phyloP scores from a whole-genome alignment of 2,329 filamentous ascomycete species.

The Xylariaceae sp. region DNA sequence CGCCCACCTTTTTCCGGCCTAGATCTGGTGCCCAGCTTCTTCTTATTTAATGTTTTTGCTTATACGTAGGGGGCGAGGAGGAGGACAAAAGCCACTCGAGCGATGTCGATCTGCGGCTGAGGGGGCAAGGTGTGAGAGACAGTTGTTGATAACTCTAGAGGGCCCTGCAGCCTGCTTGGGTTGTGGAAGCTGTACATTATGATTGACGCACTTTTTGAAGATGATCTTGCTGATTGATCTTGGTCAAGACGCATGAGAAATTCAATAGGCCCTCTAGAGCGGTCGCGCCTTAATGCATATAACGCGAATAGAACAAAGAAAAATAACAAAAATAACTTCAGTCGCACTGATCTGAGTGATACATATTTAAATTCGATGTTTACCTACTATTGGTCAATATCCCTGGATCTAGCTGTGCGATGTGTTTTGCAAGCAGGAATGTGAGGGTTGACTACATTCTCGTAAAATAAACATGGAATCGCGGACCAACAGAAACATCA shows the following conservation, averaged over 20 bases:
- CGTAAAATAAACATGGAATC: no score
- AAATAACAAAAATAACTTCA: neutral
- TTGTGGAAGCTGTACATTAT: slow-evolving; percentile 24
- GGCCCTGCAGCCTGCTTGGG: slow-evolving; percentile 15
- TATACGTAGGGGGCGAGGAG: slow-evolving; percentile 13
- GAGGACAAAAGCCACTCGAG: slow-evolving; percentile 13
- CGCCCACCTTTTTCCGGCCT: slow-evolving; percentile 31
- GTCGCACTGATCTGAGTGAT: no score
- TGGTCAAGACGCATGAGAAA: slow-evolving; percentile 11
- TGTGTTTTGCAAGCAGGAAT: no score
- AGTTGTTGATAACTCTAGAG: slow-evolving; percentile 14
- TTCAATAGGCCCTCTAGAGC: slow-evolving; percentile 15
- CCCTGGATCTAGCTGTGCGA: no score
- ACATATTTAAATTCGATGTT: no score
- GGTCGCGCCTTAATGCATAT: slow-evolving; percentile 24
- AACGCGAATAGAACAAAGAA: slow-evolving; percentile 5
- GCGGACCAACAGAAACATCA: no score
- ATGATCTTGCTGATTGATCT: slow-evolving; percentile 16
- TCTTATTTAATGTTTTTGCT: slow-evolving; percentile 28
- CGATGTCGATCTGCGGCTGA: slow-evolving; percentile 17
- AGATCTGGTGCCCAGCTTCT: slow-evolving; percentile 25
- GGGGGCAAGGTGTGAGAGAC: slow-evolving; percentile 15
- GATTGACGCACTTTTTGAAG: slow-evolving; percentile 20
- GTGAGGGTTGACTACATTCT: no score
- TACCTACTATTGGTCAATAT: no score